Base-by-base conservation (phyloP, 2,329 filamentous ascomycete species). In the Penicillium sp. region DNA sequence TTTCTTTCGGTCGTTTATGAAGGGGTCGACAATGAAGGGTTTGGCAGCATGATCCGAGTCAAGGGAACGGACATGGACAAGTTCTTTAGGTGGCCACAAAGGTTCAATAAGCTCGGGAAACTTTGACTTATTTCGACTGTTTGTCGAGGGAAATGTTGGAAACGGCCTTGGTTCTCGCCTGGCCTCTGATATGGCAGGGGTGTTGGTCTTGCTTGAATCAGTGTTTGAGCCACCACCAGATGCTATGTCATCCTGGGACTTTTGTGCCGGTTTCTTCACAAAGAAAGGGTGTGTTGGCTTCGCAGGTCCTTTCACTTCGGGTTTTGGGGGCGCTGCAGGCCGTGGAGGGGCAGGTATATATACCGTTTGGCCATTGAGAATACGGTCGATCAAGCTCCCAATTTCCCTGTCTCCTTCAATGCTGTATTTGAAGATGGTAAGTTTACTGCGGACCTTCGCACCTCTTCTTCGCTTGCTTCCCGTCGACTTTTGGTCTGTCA, bases 211-310 rank as follows among this genome's bases (percentile, higher is more conserved):
- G 31, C 26, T 21, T 23, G 15, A 9, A 9, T 12, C 26, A 12
- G 34, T 8, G 12, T 28, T 21, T 3, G 51, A 49, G 41, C 43
- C 31, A 9, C 28, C 16, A 10, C 47, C 24, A 42, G 36, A 16
- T 6, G 26, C 12, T 4, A 4, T 41, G 10, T 46, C 39, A 13
- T 24, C 8, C 5, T 60, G 56, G 0, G 52, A 5, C 21, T 63
- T 65, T 26, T 54, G 67, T 8, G 70, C 68, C 6, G 76, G 21
- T 60, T 85, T 88, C 6, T 81, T 82, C 15, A 79, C 65, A 64
- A 91, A 91, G 65, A 91, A 89, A 0, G 88, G 87, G 70, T 91
- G 85, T 0, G 82, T 81, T 1, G 75, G 60, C 61, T 81, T 85
- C 6, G 68, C 60, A 41, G 71, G 62, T 50, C 61, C 47, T 13